Conservation (phyloP, 768 basidiomycete species). For the Tylopilus rubrobrunneus region DNA sequence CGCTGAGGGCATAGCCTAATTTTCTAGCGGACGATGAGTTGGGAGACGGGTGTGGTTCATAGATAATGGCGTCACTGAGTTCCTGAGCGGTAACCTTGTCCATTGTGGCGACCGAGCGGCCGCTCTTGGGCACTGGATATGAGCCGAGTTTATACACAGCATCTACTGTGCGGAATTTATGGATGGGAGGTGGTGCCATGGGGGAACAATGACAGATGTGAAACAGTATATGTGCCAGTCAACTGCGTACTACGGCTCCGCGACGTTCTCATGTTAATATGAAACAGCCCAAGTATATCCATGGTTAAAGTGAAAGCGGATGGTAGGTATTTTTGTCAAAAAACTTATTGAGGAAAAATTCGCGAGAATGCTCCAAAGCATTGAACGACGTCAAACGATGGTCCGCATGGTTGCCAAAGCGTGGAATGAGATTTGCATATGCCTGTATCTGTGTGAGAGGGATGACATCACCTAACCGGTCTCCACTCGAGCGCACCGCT, state of each 20-base stretch:
- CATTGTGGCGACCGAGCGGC: background rate
- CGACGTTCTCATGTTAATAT: too few relatives aligned
- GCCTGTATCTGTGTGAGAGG: background rate
- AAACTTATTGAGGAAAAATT: background rate
- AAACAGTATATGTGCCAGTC: too few relatives aligned
- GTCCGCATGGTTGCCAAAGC: background rate
- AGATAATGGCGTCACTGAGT: background rate
- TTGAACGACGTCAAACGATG: background rate
- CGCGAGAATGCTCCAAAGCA: background rate
- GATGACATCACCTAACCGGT: background rate
- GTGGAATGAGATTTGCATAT: background rate
- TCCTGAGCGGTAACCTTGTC: background rate
- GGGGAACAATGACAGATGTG: too few relatives aligned
- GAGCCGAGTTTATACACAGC: background rate
- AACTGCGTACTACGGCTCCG: too few relatives aligned
- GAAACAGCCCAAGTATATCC: too few relatives aligned
- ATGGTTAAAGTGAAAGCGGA: background rate
- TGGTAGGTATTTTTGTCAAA: background rate
- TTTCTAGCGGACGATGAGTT: background rate
- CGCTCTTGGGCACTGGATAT: background rate
- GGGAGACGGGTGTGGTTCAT: background rate
- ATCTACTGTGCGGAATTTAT: too few relatives aligned
- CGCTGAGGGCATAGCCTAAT: background rate
- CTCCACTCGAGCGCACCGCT: background rate
- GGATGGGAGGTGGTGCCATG: too few relatives aligned